Evolutionary conservation across 1,139 yeast genomes (phyloP).

Genomic region (Arxiozyma bovina): DNA sequence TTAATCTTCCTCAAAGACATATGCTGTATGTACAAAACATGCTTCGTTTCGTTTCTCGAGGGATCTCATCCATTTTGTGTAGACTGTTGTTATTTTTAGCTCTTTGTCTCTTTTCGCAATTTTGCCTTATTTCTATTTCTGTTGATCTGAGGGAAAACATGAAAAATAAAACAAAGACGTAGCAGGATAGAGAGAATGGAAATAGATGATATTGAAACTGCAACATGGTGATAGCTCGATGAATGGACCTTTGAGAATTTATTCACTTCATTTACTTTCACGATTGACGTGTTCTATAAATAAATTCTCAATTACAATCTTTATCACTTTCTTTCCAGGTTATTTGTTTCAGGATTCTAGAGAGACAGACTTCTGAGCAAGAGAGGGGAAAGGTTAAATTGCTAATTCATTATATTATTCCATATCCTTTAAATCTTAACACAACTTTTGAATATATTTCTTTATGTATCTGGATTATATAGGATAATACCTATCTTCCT

Average conservation of each 20-base stretch:
- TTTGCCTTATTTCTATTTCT: background rate
- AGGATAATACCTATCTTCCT: background rate
- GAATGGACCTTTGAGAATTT: too few relatives aligned
- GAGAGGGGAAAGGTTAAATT: background rate
- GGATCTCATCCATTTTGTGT: background rate
- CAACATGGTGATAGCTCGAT: too few relatives aligned
- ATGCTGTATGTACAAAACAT: too few relatives aligned
- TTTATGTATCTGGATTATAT: background rate
- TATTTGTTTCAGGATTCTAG: too few relatives aligned
- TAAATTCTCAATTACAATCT: too few relatives aligned
- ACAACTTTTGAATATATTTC: background rate
- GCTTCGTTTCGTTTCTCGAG: background rate
- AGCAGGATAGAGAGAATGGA: too few relatives aligned
- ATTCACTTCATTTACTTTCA: background rate
- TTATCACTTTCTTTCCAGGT: too few relatives aligned
- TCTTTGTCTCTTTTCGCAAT: background rate
- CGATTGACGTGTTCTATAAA: background rate
- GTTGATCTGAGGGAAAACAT: background rate
- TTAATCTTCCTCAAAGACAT: too few relatives aligned
- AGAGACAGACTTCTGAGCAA: background rate
- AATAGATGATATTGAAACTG: too few relatives aligned
- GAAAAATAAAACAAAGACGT: background rate
- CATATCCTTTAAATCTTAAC: background rate
- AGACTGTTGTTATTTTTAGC: background rate
- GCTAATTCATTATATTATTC: background rate